Percentiles rank a stretch among this genome's conserved stretches.
Evolutionary conservation across 768 basidiomycete species (phyloP).

Genomic region (Mycena venus): DNA sequence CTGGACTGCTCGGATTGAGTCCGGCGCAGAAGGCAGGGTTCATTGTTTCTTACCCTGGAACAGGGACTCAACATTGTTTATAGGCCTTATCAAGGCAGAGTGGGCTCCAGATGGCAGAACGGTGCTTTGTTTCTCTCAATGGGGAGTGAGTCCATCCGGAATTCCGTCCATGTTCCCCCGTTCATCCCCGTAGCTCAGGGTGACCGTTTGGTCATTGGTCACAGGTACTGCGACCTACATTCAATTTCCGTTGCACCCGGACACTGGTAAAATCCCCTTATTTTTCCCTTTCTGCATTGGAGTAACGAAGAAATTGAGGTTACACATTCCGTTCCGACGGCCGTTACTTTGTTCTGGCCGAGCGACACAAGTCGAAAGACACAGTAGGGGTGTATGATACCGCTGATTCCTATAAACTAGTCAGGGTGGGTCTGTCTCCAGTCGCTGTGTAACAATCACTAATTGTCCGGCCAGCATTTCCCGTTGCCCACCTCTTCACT

Average conservation of each 20-base stretch:
- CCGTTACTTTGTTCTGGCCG: slow-evolving; percentile 87
- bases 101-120: slow-evolving; percentile 92
- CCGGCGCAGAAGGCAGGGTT: slow-evolving; percentile 76
- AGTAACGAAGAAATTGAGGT: slow-evolving; percentile 56
- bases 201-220: slow-evolving; percentile 88
- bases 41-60: too few relatives aligned
- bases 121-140: slow-evolving; percentile 91
- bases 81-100: slow-evolving; percentile 82
- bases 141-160: slow-evolving; percentile 77
- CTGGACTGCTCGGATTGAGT: slow-evolving; percentile 83
- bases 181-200: slow-evolving; percentile 70
- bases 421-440: slow-evolving; percentile 62
- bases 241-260: slow-evolving; percentile 87
- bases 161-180: slow-evolving; percentile 9
- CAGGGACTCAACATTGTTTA: neutral
- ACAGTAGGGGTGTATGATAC: slow-evolving; percentile 89
- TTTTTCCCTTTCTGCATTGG: neutral
- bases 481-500: slow-evolving; percentile 81
- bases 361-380: slow-evolving; percentile 92
- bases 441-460: neutral
- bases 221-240: slow-evolving; percentile 85
- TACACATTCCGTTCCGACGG: slow-evolving; percentile 86
- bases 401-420: slow-evolving; percentile 75
- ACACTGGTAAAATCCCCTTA: slow-evolving; percentile 68
- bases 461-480: slow-evolving; percentile 74